Evolutionary conservation across 192 early-diverging fungal genomes (phyloP), one percentile per base, ranked within the genome.

Genomic region (Coemansia umbellata): DNA sequence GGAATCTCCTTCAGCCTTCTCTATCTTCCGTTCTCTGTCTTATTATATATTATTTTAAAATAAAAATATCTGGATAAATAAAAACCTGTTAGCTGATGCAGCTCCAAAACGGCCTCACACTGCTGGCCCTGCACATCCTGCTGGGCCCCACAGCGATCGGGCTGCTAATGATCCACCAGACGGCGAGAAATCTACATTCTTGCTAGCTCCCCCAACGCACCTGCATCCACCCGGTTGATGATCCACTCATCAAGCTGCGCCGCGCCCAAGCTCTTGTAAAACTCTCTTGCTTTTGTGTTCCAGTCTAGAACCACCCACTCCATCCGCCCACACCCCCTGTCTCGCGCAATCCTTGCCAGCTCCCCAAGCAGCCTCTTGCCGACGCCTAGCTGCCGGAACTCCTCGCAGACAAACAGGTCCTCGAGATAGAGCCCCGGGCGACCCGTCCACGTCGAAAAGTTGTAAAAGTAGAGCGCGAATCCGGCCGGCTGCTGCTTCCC

Each of bases 261-360:
- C 17, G 91, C 91, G 19, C 88, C 87, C 37, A 91, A 63, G 14
- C 67, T 66, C 47, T 81, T 63, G 63, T 93, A 93, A 47, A 93
- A 93, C 58, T 81, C 68, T 28, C 85, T 85, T 2, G 88, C 83
- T 11, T 88, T 87, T 55, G 83, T 82, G 63, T 93, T 93, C 86
- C 86, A 95, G 49, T 92, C 87, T 24, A 95, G 50, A 8, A 90
- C 91, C 3, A 80, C 69, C 92, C 92, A 95, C 60, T 92, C 91
- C 55, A 90, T 72, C 3, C 92, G 71, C 6, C 84, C 86, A 36
- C 90, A 91, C 21, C 84, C 76, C 40, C 81, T 73, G 26, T 83
- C 68, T 17, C 57, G 75, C 0, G 88, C 88, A 8, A 85, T 68
- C 0, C 55, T 47, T n/a, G 88, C 89, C 15, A 95, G 62, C 37